Evolutionary conservation across 352 stramenopile species (phyloP).

Genomic region (Hyaloperonospora brassicae): DNA sequence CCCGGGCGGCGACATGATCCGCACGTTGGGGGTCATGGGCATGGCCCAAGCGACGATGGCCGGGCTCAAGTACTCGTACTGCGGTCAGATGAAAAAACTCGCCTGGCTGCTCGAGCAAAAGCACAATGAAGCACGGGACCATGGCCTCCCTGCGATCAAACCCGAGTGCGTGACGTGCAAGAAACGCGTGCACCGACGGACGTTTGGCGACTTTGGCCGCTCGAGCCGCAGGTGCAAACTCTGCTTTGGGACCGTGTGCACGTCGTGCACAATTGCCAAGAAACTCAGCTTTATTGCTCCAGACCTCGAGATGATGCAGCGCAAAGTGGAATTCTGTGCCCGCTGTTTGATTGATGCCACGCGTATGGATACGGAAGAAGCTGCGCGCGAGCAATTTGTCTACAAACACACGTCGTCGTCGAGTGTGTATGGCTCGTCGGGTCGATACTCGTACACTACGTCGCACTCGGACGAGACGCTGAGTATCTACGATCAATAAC

Average conservation of each 20-base stretch:
- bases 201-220: background rate
- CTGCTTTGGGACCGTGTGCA: slow-evolving; percentile 19
- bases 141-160: background rate
- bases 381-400: slow-evolving; percentile 18
- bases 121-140: background rate
- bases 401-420: slow-evolving; percentile 14
- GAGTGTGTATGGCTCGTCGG: slow-evolving; percentile 14
- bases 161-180: background rate
- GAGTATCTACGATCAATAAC: too few species aligned
- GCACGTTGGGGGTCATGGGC: background rate
- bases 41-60: background rate
- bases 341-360: slow-evolving; percentile 24
- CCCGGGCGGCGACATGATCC: slow-evolving; percentile 26
- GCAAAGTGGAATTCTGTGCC: slow-evolving; percentile 27
- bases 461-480: too few species aligned
- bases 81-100: slow-evolving; percentile 33
- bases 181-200: background rate
- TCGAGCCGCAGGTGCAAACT: slow-evolving; percentile 16
- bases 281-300: slow-evolving; percentile 24
- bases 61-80: slow-evolving; percentile 23
- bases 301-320: slow-evolving; percentile 19
- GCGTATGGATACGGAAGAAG: slow-evolving; percentile 17
- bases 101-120: background rate
- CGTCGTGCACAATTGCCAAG: slow-evolving; percentile 18
- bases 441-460: background rate